Evolutionary conservation across 2,329 filamentous ascomycete genomes (phyloP).

Genomic region (Karstenula rhodostoma): DNA sequence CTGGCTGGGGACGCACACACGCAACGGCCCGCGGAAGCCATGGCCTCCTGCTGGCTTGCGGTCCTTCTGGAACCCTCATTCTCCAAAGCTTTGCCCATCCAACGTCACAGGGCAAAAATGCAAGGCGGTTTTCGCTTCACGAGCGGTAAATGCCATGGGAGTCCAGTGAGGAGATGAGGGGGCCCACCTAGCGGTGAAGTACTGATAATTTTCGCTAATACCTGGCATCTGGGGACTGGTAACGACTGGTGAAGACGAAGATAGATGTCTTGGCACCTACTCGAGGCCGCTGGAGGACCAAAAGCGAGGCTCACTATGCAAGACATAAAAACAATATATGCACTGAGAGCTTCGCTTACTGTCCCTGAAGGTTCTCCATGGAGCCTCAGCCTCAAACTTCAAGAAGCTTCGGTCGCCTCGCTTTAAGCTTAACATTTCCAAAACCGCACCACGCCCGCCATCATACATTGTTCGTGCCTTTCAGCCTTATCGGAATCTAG

Average conservation of each 20-base stretch:
- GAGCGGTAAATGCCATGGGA: conserved; percentile 12
- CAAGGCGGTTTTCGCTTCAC: conserved; percentile 5
- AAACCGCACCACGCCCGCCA: conserved; percentile 2
- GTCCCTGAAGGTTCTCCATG: not conserved
- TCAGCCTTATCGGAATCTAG: conserved; percentile 35
- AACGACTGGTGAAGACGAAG: not conserved
- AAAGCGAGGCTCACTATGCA: conserved; percentile 17
- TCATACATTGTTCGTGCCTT: conserved; percentile 20
- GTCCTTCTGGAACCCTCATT: conserved; percentile 10
- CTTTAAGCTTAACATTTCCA: conserved; percentile 19
- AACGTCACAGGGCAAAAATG: conserved; percentile 5
- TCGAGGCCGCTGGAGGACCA: not conserved
- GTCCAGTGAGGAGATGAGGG: not conserved
- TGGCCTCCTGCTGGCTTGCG: conserved; percentile 1
- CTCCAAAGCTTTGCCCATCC: not conserved
- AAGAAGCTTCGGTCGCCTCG: conserved; percentile 7
- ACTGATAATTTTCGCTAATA: not conserved
- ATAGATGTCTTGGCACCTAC: conserved; percentile 1
- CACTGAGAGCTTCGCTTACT: conserved; percentile 22
- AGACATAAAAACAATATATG: conserved; percentile 26
- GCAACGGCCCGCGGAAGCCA: conserved; percentile 9
- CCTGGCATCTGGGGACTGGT: not conserved
- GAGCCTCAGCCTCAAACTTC: not conserved
- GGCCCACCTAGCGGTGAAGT: conserved; percentile 9
- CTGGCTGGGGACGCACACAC: conserved; percentile 3